Conservation (phyloP, 352 stramenopile species). For the Phytopythium aichiense region DNA sequence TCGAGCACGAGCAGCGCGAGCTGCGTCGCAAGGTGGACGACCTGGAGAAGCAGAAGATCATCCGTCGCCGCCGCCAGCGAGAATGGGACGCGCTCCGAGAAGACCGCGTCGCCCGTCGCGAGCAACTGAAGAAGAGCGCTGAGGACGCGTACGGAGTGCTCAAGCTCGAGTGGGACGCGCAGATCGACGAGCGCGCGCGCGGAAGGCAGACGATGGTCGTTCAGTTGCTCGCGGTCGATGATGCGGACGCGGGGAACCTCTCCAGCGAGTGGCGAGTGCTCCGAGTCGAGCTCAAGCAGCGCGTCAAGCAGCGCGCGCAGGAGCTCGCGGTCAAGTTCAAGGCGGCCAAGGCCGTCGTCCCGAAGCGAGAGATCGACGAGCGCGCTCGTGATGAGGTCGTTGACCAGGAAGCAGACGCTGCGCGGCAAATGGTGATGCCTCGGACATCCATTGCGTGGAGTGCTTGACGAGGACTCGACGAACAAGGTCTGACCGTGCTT, state of each 20-base stretch:
- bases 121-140: constrained; percentile 35
- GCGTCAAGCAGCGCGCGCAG: constrained; percentile 31
- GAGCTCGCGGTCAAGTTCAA: constrained; percentile 43
- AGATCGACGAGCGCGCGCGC: constrained; percentile 23
- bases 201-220: constrained; percentile 28
- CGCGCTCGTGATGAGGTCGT: constrained; percentile 14
- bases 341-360: constrained; percentile 31
- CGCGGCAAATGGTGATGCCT: constrained; percentile 24
- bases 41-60: constrained; percentile 57
- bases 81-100: constrained; percentile 58
- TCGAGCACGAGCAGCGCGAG: constrained; percentile 38
- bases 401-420: constrained; percentile 41
- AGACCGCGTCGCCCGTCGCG: constrained; percentile 28
- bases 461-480: background rate
- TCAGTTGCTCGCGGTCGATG: constrained; percentile 49
- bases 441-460: background rate
- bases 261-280: constrained; percentile 32
- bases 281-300: constrained; percentile 31
- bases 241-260: constrained; percentile 18
- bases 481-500: background rate
- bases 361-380: constrained; percentile 26
- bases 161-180: constrained; percentile 38
- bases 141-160: constrained; percentile 31
- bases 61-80: constrained; percentile 44
- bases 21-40: constrained; percentile 46